These are phyloP conservation scores for Truncatella angustata DNA, from an alignment of 2,329 filamentous ascomycete species.

Conservation along the genomic window DNA sequence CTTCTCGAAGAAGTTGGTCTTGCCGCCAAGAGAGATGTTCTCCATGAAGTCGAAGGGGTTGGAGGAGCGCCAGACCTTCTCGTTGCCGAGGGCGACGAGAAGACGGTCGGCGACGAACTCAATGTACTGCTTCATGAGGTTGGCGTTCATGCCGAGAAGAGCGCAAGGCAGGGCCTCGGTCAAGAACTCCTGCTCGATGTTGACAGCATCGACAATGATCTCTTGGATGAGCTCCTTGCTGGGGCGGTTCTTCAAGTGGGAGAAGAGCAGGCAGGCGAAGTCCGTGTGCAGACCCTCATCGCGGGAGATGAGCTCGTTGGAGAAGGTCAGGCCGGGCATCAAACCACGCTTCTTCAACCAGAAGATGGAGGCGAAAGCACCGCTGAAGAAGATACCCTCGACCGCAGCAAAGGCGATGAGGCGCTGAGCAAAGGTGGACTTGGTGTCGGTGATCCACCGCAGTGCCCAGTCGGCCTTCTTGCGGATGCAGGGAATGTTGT, in stretches of 20 bases:
- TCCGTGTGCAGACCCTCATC: slow-evolving; percentile 99
- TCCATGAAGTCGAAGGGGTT: slow-evolving; percentile 99
- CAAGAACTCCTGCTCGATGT: slow-evolving; percentile 96
- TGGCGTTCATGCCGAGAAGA: slow-evolving; percentile 95
- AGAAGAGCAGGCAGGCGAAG: slow-evolving; percentile 96
- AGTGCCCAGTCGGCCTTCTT: slow-evolving; percentile 99
- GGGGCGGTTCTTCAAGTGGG: slow-evolving; percentile 92
- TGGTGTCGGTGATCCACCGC: slow-evolving; percentile 87
- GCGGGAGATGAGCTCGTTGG: slow-evolving; percentile 99
- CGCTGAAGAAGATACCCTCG: slow-evolving; percentile 99
- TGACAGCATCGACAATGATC: slow-evolving; percentile 92
- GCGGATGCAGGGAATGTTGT: slow-evolving; percentile 96
- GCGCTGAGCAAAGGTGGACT: slow-evolving; percentile 92
- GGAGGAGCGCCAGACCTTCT: slow-evolving; percentile 86
- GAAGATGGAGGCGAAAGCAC: slow-evolving; percentile 98
- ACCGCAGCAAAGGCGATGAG: slow-evolving; percentile 96
- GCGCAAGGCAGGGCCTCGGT: slow-evolving; percentile 91
- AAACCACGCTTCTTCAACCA: slow-evolving; percentile 99
- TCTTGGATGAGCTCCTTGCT: slow-evolving; percentile 75
- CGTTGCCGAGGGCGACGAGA: slow-evolving; percentile 86
- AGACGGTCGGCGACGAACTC: slow-evolving; percentile 98
- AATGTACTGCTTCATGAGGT: slow-evolving; percentile 99
- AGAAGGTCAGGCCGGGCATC: slow-evolving; percentile 98
- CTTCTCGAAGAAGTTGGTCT: slow-evolving; percentile 99
- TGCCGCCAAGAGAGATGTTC: slow-evolving; percentile 97